A percentile compares a stretch with the other conserved stretches of the same genome.
Evolutionary conservation across 805 yeast species (phyloP).

Genomic region (Maudiozyma saulgeensis): DNA sequence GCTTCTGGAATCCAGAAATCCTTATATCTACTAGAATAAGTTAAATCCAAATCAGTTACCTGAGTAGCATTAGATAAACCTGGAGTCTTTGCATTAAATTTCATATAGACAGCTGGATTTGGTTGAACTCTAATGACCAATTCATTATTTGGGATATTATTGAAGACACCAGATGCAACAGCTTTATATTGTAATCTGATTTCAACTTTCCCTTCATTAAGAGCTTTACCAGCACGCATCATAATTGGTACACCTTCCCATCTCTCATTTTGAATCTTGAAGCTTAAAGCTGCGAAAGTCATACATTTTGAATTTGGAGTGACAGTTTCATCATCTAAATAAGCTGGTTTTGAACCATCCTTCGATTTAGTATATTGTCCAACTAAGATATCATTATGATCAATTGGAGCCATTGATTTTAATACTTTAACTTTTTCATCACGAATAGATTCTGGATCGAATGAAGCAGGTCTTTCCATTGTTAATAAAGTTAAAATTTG

Average conservation of each 20-base stretch:
- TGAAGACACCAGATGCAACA: constrained; percentile 74
- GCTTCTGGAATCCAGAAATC: constrained; percentile 97
- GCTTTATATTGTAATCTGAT: constrained; percentile 86
- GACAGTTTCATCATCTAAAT: constrained; percentile 88
- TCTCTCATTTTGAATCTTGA: constrained; percentile 80
- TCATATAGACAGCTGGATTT: constrained; percentile 84
- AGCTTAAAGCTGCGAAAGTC: constrained; percentile 79
- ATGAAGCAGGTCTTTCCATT: constrained; percentile 92
- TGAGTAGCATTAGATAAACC: constrained; percentile 79
- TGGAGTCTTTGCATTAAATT: constrained; percentile 88
- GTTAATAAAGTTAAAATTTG: constrained; percentile 87
- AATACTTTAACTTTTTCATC: constrained; percentile 93
- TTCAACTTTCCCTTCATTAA: constrained; percentile 90
- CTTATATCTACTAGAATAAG: constrained; percentile 71
- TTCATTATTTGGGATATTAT: constrained; percentile 79
- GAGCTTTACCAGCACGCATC: constrained; percentile 95
- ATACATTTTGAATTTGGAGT: constrained; percentile 73
- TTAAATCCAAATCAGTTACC: constrained; percentile 82
- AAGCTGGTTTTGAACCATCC: constrained; percentile 86
- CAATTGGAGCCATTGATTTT: constrained; percentile 66
- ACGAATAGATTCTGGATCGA: constrained; percentile 85
- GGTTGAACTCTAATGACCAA: constrained; percentile 93
- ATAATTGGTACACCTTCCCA: constrained; percentile 98
- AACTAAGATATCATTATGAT: constrained; percentile 54
- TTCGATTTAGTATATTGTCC: constrained; percentile 83